Evolutionary conservation across 768 basidiomycete species (phyloP), one percentile per base, ranked within the genome.

Genomic region (Dioszegia crocea): DNA sequence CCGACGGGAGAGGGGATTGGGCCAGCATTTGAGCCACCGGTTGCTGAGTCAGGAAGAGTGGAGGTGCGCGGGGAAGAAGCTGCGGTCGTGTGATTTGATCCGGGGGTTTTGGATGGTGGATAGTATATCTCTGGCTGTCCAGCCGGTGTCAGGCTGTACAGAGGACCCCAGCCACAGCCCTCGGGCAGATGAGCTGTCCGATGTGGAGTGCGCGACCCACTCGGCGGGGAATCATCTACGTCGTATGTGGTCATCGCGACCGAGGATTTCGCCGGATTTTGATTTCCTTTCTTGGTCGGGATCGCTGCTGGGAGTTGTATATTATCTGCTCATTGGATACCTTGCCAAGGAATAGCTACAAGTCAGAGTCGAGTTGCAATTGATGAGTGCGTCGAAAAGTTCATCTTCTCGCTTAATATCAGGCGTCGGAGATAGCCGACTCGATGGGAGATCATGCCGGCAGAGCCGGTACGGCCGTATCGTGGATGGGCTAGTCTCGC

Each of bases 111-210:
- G 19, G 14, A 24, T 10, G 51, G 38, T 26, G 36, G 51, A 36
- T 38, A 40, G 24, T 56, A 56, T 9, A 56, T 26, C 43, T 56
- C 33, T 31, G 36, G 33, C 23, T 45, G 41, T 17, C 54, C 44
- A n/a, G 54, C 27, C 4, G 33, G 16, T 9, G n/a, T 27, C 14
- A 43, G n/a, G 14, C 30, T 39, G 29, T 53, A 53, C 26, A 53
- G 38, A 16, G 57, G 57, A 16, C 63, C 63, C 31, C 27, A 51
- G 2, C 56, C 33, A 38, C 63, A 64, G 1, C 63, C 63, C 19
- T 47, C 31, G 1, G 63, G 63, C 21, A 64, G 54, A 43, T 52
- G 56, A 12, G 52, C 46, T 17, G 26, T 41, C 14, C 27, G 26
- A 17, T 29, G 51, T 14, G 51, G 51, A 4, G 51, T 53, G 4